Evolutionary conservation across 1,284 basidiomycete species (phyloP), one percentile per base, ranked within the genome.

Genomic region (Schizophyllum amplum): DNA sequence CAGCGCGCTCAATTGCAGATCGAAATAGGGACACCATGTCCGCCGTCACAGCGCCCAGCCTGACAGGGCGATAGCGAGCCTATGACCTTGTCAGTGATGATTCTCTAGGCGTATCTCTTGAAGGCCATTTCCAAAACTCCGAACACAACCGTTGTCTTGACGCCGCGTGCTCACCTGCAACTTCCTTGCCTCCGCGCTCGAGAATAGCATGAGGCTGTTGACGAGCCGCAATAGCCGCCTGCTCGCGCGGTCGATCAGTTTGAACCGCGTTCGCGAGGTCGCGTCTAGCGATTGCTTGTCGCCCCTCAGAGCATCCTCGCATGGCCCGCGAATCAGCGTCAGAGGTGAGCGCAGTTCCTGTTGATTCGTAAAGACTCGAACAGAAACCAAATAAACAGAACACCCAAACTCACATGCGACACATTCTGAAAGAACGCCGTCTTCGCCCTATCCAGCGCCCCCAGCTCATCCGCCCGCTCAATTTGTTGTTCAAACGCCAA

Each of bases 361-460:
- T n/a, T n/a, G n/a, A n/a, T n/a, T n/a, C n/a, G n/a, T n/a, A n/a
- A n/a, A n/a, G n/a, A n/a, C n/a, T n/a, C n/a, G n/a, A n/a, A n/a
- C n/a, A n/a, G n/a, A n/a, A n/a, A n/a, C n/a, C n/a, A n/a, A n/a
- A n/a, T n/a, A n/a, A n/a, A n/a, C n/a, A n/a, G n/a, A n/a, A n/a
- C n/a, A n/a, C n/a, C n/a, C n/a, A n/a, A n/a, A n/a, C n/a, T n/a
- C n/a, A n/a, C 68, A 57, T 70, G 68, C 25, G 65, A 67, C 2
- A 64, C 68, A 33, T 67, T 68, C 55, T 64, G 66, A 55, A 70
- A 69, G 56, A 70, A 68, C 1, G 63, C 62, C 1, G 68, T 68
- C 59, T 70, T 70, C n/a, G 68, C 68, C 23, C 65, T 60, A 57
- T 70, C 68, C 33, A 70, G 61, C 51, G 66, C 61, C n/a, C 63